Base-by-base conservation (phyloP, 192 early-diverging fungal genomes). In the Diversispora eburnea region DNA sequence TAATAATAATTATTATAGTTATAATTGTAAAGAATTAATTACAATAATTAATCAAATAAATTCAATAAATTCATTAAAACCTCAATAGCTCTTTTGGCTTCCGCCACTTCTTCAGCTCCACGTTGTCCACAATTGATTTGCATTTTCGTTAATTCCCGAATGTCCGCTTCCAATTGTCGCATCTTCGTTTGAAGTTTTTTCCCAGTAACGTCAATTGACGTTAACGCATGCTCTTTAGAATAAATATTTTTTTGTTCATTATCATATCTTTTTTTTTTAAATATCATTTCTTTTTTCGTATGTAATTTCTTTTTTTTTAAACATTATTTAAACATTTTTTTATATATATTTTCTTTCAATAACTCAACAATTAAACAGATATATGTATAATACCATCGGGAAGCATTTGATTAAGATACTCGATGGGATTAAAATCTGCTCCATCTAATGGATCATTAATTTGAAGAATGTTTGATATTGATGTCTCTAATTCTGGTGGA, bases 371-470 rank as follows among this genome's bases (percentile, higher is more conserved):
- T 12, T 19, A 19, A 45, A 33, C 25, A 33, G 25, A 33, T 33
- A 63, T 33, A 25, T 22, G 43, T 2, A 10, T 69, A 55, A 54
- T 81, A 91, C 88, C 91, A 83, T 88, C 84, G 5, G 91, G 89
- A 83, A 95, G 91, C 73, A 94, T 80, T 10, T 80, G 74, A 81
- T 97, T 95, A 71, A 97, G 83, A 79, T 91, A 95, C 42, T 88
- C 84, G 1, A 86, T 85, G 3, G 91, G 85, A 72, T 89, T 87
- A 72, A 96, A 94, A 45, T 89, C 86, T 42, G 78, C 82, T 9
- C 83, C 81, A 76, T 92, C 90, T 10, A 94, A 79, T 2, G 89
- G 87, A 70, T 89, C 88, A 55, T 84, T 86, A 17, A 78, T 77
- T 25, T 84, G 78, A 1, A 90, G 76, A 59, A 89, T 88, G 56